These are phyloP conservation scores for Penicillium atrosanguineum DNA, from an alignment of 495 filamentous ascomycete species.

Conservation along the genomic window DNA sequence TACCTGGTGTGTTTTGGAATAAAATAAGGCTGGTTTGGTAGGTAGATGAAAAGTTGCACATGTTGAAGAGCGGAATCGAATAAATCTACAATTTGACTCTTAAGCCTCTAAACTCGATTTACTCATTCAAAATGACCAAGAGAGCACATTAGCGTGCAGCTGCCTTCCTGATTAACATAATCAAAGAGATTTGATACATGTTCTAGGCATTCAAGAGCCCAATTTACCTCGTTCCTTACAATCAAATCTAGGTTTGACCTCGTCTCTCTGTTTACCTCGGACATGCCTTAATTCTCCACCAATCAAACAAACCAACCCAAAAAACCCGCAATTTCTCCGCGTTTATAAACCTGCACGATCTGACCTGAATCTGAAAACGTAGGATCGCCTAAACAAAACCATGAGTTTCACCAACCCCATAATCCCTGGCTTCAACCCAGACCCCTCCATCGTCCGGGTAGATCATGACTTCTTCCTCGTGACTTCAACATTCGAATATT, in stretches of 20 bases:
- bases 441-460: constrained; percentile 34
- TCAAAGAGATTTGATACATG: no score
- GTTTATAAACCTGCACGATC: neutral
- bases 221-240: no score
- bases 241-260: neutral
- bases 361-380: neutral
- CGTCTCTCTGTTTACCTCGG: neutral
- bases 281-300: neutral
- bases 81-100: neutral
- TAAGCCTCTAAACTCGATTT: neutral
- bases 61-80: neutral
- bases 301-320: neutral
- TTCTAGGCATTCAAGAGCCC: no score
- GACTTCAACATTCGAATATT: constrained; percentile 49
- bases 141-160: no score
- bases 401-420: constrained; percentile 18
- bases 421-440: constrained; percentile 9
- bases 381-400: neutral
- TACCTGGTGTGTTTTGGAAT: no score
- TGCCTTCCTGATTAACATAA: no score
- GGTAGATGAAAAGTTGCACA: neutral
- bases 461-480: constrained; percentile 40
- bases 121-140: no score
- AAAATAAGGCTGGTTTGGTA: neutral
- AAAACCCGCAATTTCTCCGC: neutral